Evolutionary conservation across 257 asterid species (phyloP).

Genomic region (Nicotiana undulata): DNA sequence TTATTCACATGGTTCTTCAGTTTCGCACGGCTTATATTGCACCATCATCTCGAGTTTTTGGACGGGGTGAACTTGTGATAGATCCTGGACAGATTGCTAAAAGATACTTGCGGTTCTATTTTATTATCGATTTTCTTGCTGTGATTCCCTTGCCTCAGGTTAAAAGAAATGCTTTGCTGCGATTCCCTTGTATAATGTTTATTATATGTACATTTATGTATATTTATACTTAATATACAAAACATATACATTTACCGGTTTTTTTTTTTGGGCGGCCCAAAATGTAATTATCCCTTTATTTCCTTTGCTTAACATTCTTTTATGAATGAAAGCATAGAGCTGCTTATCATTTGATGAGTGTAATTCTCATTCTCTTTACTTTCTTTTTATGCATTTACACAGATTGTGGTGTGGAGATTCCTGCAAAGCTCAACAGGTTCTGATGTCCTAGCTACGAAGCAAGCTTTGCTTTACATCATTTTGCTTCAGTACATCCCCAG

Average conservation of each 20-base stretch:
- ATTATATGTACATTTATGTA: too few relatives aligned
- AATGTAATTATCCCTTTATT: too few relatives aligned
- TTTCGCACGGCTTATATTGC: constrained; percentile 97
- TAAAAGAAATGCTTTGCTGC: constrained; percentile 4
- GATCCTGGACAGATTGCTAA: constrained; percentile 91
- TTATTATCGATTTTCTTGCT: constrained; percentile 82
- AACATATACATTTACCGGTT: too few relatives aligned
- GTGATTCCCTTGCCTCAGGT: constrained; percentile 99
- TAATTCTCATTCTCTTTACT: neutral
- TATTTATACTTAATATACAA: too few relatives aligned
- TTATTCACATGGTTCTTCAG: constrained; percentile 87
- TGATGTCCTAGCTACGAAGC: constrained; percentile 80
- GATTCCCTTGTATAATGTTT: too few relatives aligned
- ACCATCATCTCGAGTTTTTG: constrained; percentile 99
- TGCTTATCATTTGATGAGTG: neutral
- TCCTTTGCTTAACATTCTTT: neutral
- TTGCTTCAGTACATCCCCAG: constrained; percentile 88
- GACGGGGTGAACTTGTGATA: constrained; percentile 97
- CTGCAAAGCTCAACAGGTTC: constrained; percentile 82
- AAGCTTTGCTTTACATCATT: constrained; percentile 70
- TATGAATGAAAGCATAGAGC: neutral
- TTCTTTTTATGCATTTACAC: constrained; percentile 22
- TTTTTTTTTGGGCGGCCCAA: too few relatives aligned
- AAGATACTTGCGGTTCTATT: constrained; percentile 78
- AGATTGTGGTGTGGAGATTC: constrained; percentile 96